Evolutionary conservation across 2,329 filamentous ascomycete genomes (phyloP), one percentile per base, ranked within the genome.

Genomic region (Fonsecaea erecta): DNA sequence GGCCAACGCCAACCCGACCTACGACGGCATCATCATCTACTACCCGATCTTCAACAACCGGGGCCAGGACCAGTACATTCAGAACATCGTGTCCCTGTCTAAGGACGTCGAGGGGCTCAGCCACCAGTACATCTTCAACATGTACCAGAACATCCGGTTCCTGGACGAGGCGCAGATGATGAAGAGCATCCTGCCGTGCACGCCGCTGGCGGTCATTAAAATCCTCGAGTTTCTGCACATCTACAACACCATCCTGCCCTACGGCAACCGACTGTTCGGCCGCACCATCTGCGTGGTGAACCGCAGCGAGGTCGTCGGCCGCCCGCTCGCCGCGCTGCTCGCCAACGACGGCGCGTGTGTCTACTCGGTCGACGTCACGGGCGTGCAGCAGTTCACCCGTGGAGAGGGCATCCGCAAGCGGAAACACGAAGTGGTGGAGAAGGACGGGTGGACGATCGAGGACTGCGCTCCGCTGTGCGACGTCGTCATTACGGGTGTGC

Each of bases 81-180:
- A 98, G 80, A 93, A 97, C 81, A 92, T 96, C 2, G 93, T 97
- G 63, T 88, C 92, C 63, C 85, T 97, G 51, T 81, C 86, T 77
- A 98, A 99, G 80, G 95, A 99, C 74, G 94, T 99, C 71, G 95
- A 99, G 79, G 95, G 95, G 37, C 87, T 99, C 64, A 92, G 90
- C 73, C 94, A 97, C 79, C 89, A 89, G 75, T 93, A 98, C 81
- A 90, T 98, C 75, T 93, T 94, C 86, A 99, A 99, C 85, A 97
- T 99, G 93, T 99, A 98, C 81, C 91, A 97, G 83, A 99, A 99
- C 81, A 87, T 96, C 73, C 92, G 95, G 70, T 98, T 93, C 82
- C 84, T 99, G 63, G 95, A 99, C 79, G 89, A 90, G 3, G 78
- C 84, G 51, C 91, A 92, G 77, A 84, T 82, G 64, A 91, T 92